These are phyloP conservation scores for Fragilaria radians DNA, from an alignment of 108 stramenopile species.

Conservation along the genomic window DNA sequence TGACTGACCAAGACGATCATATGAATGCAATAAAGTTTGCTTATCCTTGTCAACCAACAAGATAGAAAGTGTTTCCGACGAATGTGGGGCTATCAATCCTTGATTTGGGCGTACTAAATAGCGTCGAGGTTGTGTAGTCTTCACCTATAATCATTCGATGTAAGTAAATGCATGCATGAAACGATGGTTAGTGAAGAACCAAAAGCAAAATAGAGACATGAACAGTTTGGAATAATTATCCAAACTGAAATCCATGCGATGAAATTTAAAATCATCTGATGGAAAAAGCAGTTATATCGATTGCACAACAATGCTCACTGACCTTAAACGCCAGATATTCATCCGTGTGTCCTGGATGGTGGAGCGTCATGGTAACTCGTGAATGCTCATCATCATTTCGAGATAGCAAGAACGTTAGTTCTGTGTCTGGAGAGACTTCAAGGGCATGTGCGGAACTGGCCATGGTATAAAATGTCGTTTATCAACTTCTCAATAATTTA, in stretches of 20 bases:
- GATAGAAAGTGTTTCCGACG: constrained; percentile 70
- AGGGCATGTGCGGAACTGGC: constrained; percentile 26
- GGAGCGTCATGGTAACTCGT: constrained; percentile 57
- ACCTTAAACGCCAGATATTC: constrained; percentile 80
- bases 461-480: too few relatives aligned
- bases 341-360: constrained; percentile 53
- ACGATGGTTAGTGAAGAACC: too few relatives aligned
- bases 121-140: constrained; percentile 88
- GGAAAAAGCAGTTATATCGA: too few relatives aligned
- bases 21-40: constrained; percentile 69
- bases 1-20: constrained; percentile 82
- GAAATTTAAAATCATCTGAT: too few relatives aligned
- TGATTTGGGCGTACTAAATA: constrained; percentile 91
- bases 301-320: constrained; percentile 6
- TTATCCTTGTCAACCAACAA: constrained; percentile 87
- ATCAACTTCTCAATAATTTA: too few relatives aligned
- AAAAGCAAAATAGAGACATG: too few relatives aligned
- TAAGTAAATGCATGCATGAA: not conserved
- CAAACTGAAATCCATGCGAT: too few relatives aligned
- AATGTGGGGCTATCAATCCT: constrained; percentile 74
- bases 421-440: constrained; percentile 60
- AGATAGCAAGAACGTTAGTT: constrained; percentile 65
- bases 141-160: constrained; percentile 41
- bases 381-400: constrained; percentile 39
- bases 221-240: too few relatives aligned